Evolutionary conservation across 805 yeast genomes (phyloP).

Genomic region (Pichia nanzhaoensis): DNA sequence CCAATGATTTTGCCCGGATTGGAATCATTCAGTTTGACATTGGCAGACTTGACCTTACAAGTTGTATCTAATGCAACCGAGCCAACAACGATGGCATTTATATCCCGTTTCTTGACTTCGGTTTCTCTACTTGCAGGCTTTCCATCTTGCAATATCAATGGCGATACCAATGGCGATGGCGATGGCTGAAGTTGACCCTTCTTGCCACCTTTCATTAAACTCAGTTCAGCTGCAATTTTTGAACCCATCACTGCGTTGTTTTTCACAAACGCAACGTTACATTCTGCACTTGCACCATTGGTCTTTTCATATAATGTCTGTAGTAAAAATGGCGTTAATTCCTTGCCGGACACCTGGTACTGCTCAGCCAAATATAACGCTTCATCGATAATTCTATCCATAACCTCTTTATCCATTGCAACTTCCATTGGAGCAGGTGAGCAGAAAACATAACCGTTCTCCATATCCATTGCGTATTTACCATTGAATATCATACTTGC

Average conservation of each 20-base stretch:
- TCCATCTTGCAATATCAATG: not conserved
- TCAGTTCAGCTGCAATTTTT: slow-evolving; percentile 52
- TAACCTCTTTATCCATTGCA: slow-evolving; percentile 50
- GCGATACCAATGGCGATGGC: not conserved
- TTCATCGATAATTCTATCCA: slow-evolving; percentile 47
- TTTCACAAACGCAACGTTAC: slow-evolving; percentile 69
- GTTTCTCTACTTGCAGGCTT: not conserved
- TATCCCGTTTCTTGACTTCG: not conserved
- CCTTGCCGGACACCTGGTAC: slow-evolving; percentile 58
- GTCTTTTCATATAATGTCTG: slow-evolving; percentile 60
- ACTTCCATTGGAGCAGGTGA: slow-evolving; percentile 68
- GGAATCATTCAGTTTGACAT: slow-evolving; percentile 47
- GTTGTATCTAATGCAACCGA: slow-evolving; percentile 72
- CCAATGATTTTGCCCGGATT: slow-evolving; percentile 54
- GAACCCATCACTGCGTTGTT: slow-evolving; percentile 71
- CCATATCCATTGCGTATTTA: slow-evolving; percentile 39
- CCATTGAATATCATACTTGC: slow-evolving; percentile 54
- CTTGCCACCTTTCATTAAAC: slow-evolving; percentile 27
- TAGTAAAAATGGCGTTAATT: slow-evolving; percentile 72
- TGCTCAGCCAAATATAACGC: slow-evolving; percentile 52
- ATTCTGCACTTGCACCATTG: slow-evolving; percentile 58
- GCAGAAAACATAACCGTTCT: slow-evolving; percentile 72
- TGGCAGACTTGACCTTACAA: slow-evolving; percentile 34
- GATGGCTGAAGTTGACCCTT: not conserved
- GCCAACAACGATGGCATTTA: slow-evolving; percentile 50